phyloP scores from a whole-genome alignment of 2,329 filamentous ascomycete species.

The Xylariaceae sp. region DNA sequence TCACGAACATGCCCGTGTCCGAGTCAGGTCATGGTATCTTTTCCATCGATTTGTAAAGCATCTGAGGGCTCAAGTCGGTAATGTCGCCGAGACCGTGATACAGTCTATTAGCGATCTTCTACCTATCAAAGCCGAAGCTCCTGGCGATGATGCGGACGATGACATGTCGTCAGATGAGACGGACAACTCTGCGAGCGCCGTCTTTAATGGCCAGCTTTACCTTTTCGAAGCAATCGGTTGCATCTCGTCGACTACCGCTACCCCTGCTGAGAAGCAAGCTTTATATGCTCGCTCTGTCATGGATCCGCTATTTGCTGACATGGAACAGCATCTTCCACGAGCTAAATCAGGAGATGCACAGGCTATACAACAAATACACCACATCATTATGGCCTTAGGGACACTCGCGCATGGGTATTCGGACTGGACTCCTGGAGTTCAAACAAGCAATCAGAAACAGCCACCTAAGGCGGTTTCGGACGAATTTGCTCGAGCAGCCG shows the following conservation, averaged over 20 bases:
- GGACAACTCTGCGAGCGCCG: conserved; percentile 81
- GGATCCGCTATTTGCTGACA: conserved; percentile 83
- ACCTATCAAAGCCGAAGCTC: conserved; percentile 83
- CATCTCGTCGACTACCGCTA: conserved; percentile 76
- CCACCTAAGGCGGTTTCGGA: conserved; percentile 68
- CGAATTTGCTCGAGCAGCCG: conserved; percentile 81
- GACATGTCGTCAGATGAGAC: conserved; percentile 95
- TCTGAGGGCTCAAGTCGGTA: conserved; percentile 75
- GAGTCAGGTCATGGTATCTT: conserved; percentile 91
- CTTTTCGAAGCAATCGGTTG: conserved; percentile 93
- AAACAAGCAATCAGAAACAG: conserved; percentile 42
- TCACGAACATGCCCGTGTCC: conserved; percentile 80
- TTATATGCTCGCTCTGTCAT: conserved; percentile 84
- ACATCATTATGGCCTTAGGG: conserved; percentile 93
- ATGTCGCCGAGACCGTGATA: conserved; percentile 87
- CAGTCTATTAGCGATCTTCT: conserved; percentile 85
- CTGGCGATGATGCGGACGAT: conserved; percentile 73
- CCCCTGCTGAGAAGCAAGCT: conserved; percentile 79
- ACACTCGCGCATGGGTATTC: conserved; percentile 90
- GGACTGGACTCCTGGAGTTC: conserved; percentile 70
- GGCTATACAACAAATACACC: conserved; percentile 84
- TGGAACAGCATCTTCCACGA: conserved; percentile 71
- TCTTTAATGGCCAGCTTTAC: conserved; percentile 88
- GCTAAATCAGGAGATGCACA: conserved; percentile 80
- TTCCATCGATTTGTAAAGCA: conserved; percentile 92